Base-by-base conservation (phyloP, 2,329 filamentous ascomycete genomes). In the Colletotrichum lentis region DNA sequence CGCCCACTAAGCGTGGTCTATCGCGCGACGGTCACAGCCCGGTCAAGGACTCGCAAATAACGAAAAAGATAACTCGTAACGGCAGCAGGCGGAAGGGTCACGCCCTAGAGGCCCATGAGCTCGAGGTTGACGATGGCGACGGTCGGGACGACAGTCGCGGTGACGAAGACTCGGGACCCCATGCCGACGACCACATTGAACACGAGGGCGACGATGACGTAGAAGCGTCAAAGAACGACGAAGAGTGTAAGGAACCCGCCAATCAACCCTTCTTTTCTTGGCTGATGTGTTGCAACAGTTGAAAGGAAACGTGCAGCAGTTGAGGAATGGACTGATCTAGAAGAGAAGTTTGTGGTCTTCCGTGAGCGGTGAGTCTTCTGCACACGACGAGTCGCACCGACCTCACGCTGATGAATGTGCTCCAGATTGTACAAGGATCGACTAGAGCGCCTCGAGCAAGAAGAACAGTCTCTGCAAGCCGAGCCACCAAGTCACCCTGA, bases 271-370 rank as follows among this genome's bases (percentile, higher is more conserved):
- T 35, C 3, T 18, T 37, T 54, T 47, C 10, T 3, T 24, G 41
- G 10, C 52, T 58, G 22, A 62, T 58, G 53, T 12, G 57, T 68
- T 71, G 27, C 50, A 67, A 69, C 73, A 95, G 92, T 92, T 71
- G 88, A 92, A 74, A 90, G 89, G 75, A 96, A 95, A 80, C 90
- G 89, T 75, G 86, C 87, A 41, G 94, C 94, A 0, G 90, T 94
- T 75, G 92, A 94, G 64, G 89, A 93, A 72, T 86, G 97, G 73
- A 85, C 88, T 20, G 86, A 88, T 20, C 91, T 99, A 50, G 95
- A 98, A 77, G 91, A 91, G 77, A 92, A 96, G 76, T 99, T 99
- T 80, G 88, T 90, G 67, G 86, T 91, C 20, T 92, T 98, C 75
- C 88, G 94, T 74, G 94, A 94, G 71, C 90, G 89, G 90, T 92